Conservation (phyloP, 2,329 filamentous ascomycete genomes). For the Phoma sp. region DNA sequence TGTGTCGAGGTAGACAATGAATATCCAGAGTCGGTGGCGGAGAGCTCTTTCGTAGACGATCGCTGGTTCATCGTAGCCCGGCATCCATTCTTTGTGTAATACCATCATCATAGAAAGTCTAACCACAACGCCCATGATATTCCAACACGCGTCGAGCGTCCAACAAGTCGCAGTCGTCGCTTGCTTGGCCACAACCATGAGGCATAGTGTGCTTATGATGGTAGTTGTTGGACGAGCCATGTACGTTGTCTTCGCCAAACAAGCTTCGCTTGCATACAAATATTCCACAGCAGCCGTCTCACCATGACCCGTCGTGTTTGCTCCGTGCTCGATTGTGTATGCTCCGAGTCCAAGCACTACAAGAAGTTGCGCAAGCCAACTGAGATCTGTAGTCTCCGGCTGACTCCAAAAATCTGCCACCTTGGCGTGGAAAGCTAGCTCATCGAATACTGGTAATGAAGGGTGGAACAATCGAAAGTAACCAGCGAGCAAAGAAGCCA, state of each 20-base stretch:
- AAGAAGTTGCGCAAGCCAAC: constrained; percentile 29
- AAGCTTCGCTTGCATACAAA: constrained; percentile 32
- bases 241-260: constrained; percentile 29
- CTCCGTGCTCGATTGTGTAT: constrained; percentile 16
- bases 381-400: constrained; percentile 9
- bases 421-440: constrained; percentile 10
- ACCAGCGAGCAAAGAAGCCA: constrained; percentile 12
- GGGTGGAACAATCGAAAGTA: constrained; percentile 25
- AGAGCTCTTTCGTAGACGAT: constrained; percentile 17
- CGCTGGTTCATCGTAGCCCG: constrained; percentile 10
- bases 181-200: constrained; percentile 35
- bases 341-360: constrained; percentile 30
- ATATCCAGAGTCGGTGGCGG: constrained; percentile 26
- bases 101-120: constrained; percentile 29
- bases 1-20: constrained; percentile 30
- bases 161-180: constrained; percentile 33
- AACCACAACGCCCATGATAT: constrained; percentile 25
- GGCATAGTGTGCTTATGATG: constrained; percentile 25
- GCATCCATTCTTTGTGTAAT: constrained; percentile 24
- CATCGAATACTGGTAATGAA: constrained; percentile 21
- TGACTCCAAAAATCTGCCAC: constrained; percentile 16
- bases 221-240: constrained; percentile 26
- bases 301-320: constrained; percentile 3
- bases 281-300: constrained; percentile 15
- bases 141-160: constrained; percentile 32